phyloP scores from a whole-genome alignment of 208 protist species.

The Wallacemonas sp. region DNA sequence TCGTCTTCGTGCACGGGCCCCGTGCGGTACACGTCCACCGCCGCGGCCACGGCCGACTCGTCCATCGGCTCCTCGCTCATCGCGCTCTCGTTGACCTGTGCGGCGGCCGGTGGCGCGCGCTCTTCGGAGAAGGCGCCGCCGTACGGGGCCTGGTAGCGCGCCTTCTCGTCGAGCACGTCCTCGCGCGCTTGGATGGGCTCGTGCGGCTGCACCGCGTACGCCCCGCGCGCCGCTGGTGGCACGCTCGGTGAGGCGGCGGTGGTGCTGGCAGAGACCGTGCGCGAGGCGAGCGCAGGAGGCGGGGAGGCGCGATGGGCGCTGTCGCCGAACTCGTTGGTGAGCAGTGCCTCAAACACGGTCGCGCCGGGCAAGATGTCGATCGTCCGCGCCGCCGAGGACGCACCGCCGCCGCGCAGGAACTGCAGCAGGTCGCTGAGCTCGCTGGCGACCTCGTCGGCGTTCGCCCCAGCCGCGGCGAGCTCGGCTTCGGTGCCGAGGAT shows the following conservation, averaged over 20 bases:
- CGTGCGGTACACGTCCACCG: no score
- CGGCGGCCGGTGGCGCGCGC: neutral
- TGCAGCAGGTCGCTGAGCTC: constrained; percentile 33
- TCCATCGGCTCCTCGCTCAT: neutral
- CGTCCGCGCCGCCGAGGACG: constrained; percentile 23
- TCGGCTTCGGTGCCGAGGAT: constrained; percentile 60
- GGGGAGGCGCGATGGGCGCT: no score
- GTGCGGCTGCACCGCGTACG: constrained; percentile 6
- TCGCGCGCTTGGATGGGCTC: neutral
- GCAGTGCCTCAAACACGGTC: constrained; percentile 45
- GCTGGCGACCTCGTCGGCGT: constrained; percentile 25
- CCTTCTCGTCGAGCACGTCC: neutral
- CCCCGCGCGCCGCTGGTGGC: neutral
- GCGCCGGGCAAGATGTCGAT: constrained; percentile 45
- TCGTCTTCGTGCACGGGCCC: neutral
- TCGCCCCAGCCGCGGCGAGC: constrained; percentile 25
- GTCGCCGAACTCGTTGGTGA: constrained; percentile 36
- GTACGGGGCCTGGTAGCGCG: constrained; percentile 4
- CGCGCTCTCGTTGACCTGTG: neutral
- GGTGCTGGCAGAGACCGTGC: constrained; percentile 18
- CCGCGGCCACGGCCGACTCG: neutral
- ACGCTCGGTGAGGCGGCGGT: neutral
- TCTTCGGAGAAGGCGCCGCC: constrained; percentile 11
- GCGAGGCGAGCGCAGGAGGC: no score
- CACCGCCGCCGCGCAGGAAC: constrained; percentile 29